Conservation (phyloP, 768 basidiomycete species). For the Pleurotus eryngii region DNA sequence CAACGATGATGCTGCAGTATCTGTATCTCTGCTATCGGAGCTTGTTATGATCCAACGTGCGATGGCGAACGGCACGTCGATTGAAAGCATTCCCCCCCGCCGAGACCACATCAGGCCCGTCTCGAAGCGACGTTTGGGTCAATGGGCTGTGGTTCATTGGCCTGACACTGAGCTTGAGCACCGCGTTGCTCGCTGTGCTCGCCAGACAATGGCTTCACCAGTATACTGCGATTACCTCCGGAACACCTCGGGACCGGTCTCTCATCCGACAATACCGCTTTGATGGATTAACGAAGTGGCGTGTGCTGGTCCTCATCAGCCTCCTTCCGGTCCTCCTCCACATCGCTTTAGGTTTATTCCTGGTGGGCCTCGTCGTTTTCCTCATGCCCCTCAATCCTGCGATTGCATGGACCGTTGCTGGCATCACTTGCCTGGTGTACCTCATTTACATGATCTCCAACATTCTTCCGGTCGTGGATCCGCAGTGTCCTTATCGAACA, state of each 20-base stretch:
- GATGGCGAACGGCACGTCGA: neutral
- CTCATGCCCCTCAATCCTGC: constrained; percentile 31
- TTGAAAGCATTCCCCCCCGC: neutral
- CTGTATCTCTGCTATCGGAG: neutral
- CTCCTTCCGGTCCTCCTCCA: constrained; percentile 45
- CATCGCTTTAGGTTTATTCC: constrained; percentile 46
- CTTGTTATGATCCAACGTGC: too few species aligned
- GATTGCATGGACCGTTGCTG: constrained; percentile 16
- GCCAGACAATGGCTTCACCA: constrained; percentile 43
- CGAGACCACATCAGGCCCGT: neutral
- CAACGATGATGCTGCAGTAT: neutral
- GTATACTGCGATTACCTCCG: constrained; percentile 30
- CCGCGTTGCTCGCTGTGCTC: constrained; percentile 42
- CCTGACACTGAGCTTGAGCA: constrained; percentile 37
- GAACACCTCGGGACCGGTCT: constrained; percentile 34
- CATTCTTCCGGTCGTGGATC: neutral
- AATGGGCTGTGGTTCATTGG: constrained; percentile 47
- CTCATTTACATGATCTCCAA: neutral
- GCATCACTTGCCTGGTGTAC: neutral
- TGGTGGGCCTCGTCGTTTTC: constrained; percentile 45
- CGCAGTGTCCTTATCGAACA: neutral
- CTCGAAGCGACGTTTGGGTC: constrained; percentile 22
- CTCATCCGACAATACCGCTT: constrained; percentile 34
- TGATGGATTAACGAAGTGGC: constrained; percentile 33
- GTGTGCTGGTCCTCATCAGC: constrained; percentile 35